Evolutionary conservation across 345 rosid genomes (phyloP).

Genomic region (Theobroma cacao): DNA sequence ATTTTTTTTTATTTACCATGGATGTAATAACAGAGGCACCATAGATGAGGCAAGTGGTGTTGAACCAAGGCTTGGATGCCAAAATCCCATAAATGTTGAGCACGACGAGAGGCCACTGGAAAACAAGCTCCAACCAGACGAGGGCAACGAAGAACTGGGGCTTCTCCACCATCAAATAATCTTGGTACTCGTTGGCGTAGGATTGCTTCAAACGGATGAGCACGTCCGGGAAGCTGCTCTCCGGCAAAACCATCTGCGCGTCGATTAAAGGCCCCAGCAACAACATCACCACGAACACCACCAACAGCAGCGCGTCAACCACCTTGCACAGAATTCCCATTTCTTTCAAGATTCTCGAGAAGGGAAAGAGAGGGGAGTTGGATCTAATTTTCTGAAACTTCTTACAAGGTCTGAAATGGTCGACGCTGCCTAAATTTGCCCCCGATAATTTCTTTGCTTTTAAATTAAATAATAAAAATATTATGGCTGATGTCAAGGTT

Average conservation of each 20-base stretch:
- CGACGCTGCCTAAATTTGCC: background rate
- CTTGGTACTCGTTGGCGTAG: slow-evolving; percentile 50
- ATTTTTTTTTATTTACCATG: slow-evolving; percentile 43
- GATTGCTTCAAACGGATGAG: slow-evolving; percentile 44
- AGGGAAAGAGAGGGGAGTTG: background rate
- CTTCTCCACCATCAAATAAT: slow-evolving; percentile 61
- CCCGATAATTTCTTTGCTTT: background rate
- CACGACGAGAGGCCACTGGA: slow-evolving; percentile 76
- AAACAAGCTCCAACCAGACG: slow-evolving; percentile 64
- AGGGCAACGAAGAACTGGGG: slow-evolving; percentile 74
- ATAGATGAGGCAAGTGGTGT: slow-evolving; percentile 68
- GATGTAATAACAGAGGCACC: slow-evolving; percentile 64
- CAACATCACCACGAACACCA: slow-evolving; percentile 50
- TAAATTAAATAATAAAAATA: background rate
- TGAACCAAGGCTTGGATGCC: slow-evolving; percentile 60
- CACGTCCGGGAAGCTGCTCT: slow-evolving; percentile 41
- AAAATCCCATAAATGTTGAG: slow-evolving; percentile 51
- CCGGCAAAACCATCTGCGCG: slow-evolving; percentile 56
- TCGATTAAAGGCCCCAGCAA: slow-evolving; percentile 57
- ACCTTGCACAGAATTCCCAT: slow-evolving; percentile 62
- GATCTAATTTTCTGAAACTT: background rate
- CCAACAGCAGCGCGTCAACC: slow-evolving; percentile 54
- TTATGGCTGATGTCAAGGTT: background rate
- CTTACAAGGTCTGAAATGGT: background rate
- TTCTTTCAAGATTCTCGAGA: background rate